Base-by-base conservation (phyloP, 2,329 filamentous ascomycete genomes). In the Epichloe scottii region DNA sequence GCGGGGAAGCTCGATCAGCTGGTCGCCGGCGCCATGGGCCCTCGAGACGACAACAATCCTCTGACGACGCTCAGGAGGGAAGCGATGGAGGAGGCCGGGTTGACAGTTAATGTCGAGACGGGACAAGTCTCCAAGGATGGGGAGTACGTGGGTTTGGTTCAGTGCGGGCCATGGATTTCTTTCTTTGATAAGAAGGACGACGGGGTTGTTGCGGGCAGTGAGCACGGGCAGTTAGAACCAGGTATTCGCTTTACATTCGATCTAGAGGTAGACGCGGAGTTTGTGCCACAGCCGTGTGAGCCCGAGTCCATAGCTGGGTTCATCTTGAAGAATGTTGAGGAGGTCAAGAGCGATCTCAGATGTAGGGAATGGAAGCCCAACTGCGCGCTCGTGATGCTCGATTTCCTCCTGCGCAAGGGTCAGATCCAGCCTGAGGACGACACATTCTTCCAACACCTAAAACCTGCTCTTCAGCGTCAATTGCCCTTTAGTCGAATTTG, bases 191-290 rank as follows among this genome's bases (percentile, higher is more conserved):
- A 57, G 50, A 69, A 68, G 51, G 62, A 62, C 37, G 62, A 62
- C 37, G 40, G 49, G 14, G 50, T 55, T 2, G 50, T 55, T 2
- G 63, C 64, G 10, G 65, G 65, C 8, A 53, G 52, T 2, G 65
- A 62, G 50, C 54, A 60, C 10, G 63, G 62, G 41, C 65, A 68
- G 49, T 52, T 69, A 17, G 67, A 69, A 52, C 66, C 66, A 1
- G 67, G 66, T 1, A 57, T 68, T n/a, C 65, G 67, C 15, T 67
- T 63, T 49, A 62, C 65, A 12, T 69, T 63, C 38, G 66, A 69
- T 50, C 57, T 69, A 51, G 56, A 62, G 44, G 55, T 69, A 17
- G 53, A 57, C 3, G 48, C 59, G 19, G 52, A 54, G 2, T 56
- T 57, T 37, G 57, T 59, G 21, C 58, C 57, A 3, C 56, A 57